Evolutionary conservation across 2,329 filamentous ascomycete species (phyloP).

Genomic region (Didymella lethalis): DNA sequence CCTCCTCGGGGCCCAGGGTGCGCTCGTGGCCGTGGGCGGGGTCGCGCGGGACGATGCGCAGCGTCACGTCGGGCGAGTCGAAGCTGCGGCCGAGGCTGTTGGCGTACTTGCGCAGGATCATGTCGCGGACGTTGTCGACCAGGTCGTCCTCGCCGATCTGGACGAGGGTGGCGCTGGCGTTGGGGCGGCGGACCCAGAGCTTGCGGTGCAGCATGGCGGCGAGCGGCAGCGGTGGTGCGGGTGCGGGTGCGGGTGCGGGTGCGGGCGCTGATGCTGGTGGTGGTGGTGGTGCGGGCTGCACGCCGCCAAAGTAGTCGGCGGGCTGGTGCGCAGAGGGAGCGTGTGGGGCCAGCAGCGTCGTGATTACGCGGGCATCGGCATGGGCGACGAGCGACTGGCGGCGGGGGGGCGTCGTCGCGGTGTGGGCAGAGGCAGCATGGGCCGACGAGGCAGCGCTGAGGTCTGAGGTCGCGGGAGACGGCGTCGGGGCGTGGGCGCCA

Average conservation of each 20-base stretch:
- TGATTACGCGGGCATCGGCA: conserved; percentile 57
- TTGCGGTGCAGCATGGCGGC: conserved; percentile 67
- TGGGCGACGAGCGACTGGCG: conserved; percentile 51
- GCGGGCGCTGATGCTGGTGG: too few species aligned
- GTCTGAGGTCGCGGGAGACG: conserved; percentile 25
- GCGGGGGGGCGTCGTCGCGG: conserved; percentile 48
- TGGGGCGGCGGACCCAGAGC: conserved; percentile 91
- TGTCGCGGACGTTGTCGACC: conserved; percentile 92
- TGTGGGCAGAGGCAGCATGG: conserved; percentile 12
- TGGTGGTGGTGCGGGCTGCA: conserved; percentile 35
- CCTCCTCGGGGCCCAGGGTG: conserved; percentile 83
- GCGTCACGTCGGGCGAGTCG: conserved; percentile 86
- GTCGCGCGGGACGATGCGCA: conserved; percentile 79
- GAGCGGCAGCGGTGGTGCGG: conserved; percentile 1
- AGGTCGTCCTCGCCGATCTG: conserved; percentile 86
- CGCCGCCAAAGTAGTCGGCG: conserved; percentile 53
- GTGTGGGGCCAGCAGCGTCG: conserved; percentile 61
- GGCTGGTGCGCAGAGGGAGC: conserved; percentile 30
- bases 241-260: too few species aligned
- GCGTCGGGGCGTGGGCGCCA: conserved; percentile 16
- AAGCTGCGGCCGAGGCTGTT: conserved; percentile 90
- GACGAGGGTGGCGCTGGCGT: conserved; percentile 86
- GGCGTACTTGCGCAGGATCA: conserved; percentile 90
- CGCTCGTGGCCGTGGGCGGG: conserved; percentile 65
- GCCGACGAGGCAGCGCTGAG: conserved; percentile 18